Evolutionary conservation across 192 early-diverging fungal genomes (phyloP).

Genomic region (Gaertneriomyces sp.): DNA sequence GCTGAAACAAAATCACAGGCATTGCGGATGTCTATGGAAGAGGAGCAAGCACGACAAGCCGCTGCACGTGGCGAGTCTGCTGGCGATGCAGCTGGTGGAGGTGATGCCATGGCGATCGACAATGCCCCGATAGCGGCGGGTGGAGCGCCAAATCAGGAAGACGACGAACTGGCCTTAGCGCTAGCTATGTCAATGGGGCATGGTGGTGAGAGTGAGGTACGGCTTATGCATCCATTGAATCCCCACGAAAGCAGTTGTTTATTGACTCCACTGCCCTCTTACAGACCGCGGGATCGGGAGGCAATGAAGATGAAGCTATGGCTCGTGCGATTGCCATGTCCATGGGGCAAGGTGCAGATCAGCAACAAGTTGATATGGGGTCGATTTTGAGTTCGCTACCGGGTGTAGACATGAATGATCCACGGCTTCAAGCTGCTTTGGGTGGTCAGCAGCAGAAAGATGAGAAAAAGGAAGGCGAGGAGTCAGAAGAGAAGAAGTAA

Average conservation of each 20-base stretch:
- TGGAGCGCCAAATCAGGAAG: conserved; percentile 41
- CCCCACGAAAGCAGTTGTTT: too few species aligned
- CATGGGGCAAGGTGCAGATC: conserved; percentile 9
- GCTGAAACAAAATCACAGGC: conserved; percentile 46
- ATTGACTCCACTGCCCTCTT: background rate
- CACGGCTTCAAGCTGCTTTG: conserved; percentile 65
- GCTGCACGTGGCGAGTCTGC: conserved; percentile 31
- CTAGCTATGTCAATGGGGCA: conserved; percentile 66
- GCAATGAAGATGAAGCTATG: conserved; percentile 76
- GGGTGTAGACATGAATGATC: conserved; percentile 84
- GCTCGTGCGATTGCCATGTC: conserved; percentile 71
- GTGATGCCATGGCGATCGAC: conserved; percentile 41
- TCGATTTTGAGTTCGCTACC: conserved; percentile 77
- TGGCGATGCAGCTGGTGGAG: conserved; percentile 6
- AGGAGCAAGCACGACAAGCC: conserved; percentile 89
- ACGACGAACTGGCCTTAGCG: conserved; percentile 64
- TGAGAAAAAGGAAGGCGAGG: conserved; percentile 21
- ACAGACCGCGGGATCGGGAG: conserved; percentile 51
- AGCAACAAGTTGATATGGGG: conserved; percentile 43
- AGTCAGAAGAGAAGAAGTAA: conserved; percentile 14
- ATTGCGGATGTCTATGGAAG: conserved; percentile 91
- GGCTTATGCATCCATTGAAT: conserved; percentile 3
- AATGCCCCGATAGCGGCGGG: conserved; percentile 19
- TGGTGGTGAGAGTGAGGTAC: conserved; percentile 7
- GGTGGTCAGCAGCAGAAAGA: conserved; percentile 12